Conservation (phyloP, 345 rosid species). For the Acer saccharum region DNA sequence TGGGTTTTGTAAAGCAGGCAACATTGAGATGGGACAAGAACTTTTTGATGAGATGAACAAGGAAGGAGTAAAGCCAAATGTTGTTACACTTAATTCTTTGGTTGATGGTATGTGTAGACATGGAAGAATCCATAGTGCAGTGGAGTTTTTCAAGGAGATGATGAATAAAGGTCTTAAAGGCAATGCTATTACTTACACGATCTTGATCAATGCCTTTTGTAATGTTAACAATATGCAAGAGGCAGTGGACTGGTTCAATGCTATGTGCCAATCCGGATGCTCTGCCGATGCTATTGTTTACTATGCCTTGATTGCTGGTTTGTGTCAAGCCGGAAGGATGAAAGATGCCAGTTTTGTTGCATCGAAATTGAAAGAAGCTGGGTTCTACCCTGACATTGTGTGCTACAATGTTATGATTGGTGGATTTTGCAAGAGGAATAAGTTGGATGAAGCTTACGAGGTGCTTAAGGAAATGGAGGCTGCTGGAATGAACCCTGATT, state of each 20-base stretch:
- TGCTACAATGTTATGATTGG: constrained; percentile 69
- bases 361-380: constrained; percentile 53
- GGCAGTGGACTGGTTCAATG: constrained; percentile 56
- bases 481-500: constrained; percentile 53
- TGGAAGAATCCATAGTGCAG: constrained; percentile 57
- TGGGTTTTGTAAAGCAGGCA: constrained; percentile 71
- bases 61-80: constrained; percentile 51
- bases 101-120: constrained; percentile 73
- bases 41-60: constrained; percentile 62
- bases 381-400: constrained; percentile 53
- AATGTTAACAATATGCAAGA: constrained; percentile 56
- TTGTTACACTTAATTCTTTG: constrained; percentile 56
- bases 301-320: constrained; percentile 61
- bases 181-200: constrained; percentile 51
- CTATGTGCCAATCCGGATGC: constrained; percentile 51
- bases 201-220: constrained; percentile 65
- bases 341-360: constrained; percentile 47
- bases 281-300: constrained; percentile 63
- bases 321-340: constrained; percentile 65
- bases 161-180: constrained; percentile 51
- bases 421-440: constrained; percentile 62
- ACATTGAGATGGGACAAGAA: constrained; percentile 55
- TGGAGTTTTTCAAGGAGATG: constrained; percentile 55
- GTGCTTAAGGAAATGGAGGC: constrained; percentile 65
- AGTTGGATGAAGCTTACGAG: constrained; percentile 52